Evolutionary conservation across 345 rosid genomes (phyloP).

Genomic region (Aquilaria yunnanensis): DNA sequence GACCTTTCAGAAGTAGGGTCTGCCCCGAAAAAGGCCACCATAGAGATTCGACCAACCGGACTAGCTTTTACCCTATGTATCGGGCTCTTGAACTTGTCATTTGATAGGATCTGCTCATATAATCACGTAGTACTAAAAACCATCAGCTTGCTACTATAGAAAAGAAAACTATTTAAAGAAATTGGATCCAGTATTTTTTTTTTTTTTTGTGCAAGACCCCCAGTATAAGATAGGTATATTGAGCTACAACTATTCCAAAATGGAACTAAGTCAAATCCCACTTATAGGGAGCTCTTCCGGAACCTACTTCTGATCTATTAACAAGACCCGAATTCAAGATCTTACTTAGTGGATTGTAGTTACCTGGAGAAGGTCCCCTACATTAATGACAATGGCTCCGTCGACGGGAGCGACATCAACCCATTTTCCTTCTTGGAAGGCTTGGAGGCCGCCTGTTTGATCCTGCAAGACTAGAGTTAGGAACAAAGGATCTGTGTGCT

Average conservation of each 20-base stretch:
- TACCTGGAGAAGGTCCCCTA: constrained; percentile 36
- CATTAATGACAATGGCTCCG: constrained; percentile 28
- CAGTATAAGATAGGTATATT: too few relatives aligned
- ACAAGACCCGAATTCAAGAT: neutral
- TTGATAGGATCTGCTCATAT: constrained; percentile 18
- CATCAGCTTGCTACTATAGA: too few relatives aligned
- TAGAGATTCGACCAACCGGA: constrained; percentile 17
- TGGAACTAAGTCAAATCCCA: too few relatives aligned
- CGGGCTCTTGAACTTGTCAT: constrained; percentile 24
- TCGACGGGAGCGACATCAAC: constrained; percentile 20
- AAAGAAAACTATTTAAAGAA: too few relatives aligned
- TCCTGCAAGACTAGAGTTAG: constrained; percentile 30
- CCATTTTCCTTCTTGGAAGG: constrained; percentile 26
- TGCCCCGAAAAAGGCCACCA: constrained; percentile 16
- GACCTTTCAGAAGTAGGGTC: neutral
- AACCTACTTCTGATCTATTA: too few relatives aligned
- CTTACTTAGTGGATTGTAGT: neutral
- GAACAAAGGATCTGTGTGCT: constrained; percentile 26
- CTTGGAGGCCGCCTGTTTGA: constrained; percentile 34
- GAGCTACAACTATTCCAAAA: too few relatives aligned
- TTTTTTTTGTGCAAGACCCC: too few relatives aligned
- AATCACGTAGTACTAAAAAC: too few relatives aligned
- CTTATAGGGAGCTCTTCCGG: too few relatives aligned
- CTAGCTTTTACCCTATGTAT: constrained; percentile 20
- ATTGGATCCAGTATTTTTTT: too few relatives aligned